Base-by-base conservation (phyloP, 1,284 basidiomycete genomes). In the Pseudozyma pruni region DNA sequence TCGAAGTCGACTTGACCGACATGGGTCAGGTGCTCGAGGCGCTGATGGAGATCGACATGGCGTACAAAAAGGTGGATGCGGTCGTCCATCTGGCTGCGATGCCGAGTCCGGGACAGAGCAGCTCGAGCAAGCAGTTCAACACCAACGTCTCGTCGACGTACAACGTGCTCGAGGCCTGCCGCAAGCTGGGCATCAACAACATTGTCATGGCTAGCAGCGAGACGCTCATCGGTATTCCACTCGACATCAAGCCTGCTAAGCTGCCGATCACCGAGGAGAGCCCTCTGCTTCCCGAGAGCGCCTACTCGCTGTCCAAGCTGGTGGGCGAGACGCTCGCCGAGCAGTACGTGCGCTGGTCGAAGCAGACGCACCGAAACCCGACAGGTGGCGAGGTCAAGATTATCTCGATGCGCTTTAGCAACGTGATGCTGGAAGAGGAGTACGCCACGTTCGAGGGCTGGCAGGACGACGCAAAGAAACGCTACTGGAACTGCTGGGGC, bases 81-180 rank as follows among this genome's bases (percentile, higher is more conserved):
- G 78, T 84, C 9, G 82, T 83, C 22, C 83, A 84, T 42, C 64
- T 84, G 3, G 83, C 82, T 9, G 83, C 83, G 13, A 83, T 84
- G 53, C 82, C 83, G 4, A 70, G 69, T n/a, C 83, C 83, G 1
- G 82, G 80, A 1, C 77, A 78, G 56, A 75, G 77, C 14, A 69
- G 77, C 22, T 76, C 76, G 44, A 78, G 78, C 41, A 75, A 81
- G 37, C 76, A 83, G 25, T 83, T 83, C 74, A 79, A 81, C 39
- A 83, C 76, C 45, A 84, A 84, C 50, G 81, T 81, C 19, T 43
- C 61, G 16, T 62, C 72, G 38, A 83, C 83, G 1, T 84, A 84
- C 75, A 83, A 84, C 63, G 79, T 84, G 40, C 75, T 84, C 43
- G 83, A 84, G 68, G 83, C 83, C 1, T 72, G 75, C 22, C 68